These are phyloP conservation scores for Fusarium sp. DNA, from an alignment of 2,329 filamentous ascomycete species.

Conservation along the genomic window DNA sequence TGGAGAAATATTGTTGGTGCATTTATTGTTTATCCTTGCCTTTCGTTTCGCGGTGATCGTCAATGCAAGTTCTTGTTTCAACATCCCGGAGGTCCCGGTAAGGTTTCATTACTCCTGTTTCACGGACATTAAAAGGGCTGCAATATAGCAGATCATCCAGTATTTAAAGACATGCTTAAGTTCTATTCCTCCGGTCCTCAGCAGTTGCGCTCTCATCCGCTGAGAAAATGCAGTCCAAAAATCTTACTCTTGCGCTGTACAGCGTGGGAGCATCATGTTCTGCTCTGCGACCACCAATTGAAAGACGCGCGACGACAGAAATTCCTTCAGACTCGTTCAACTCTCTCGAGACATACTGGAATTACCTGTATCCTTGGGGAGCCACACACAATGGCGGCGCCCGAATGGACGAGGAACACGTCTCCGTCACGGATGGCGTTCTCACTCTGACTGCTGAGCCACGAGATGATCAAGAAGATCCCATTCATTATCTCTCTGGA, in stretches of 20 bases:
- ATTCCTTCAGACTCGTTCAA: slow-evolving; percentile 26
- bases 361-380: slow-evolving; percentile 31
- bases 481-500: slow-evolving; percentile 32
- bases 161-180: neutral
- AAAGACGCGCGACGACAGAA: slow-evolving; percentile 18
- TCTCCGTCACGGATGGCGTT: slow-evolving; percentile 23
- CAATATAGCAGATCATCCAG: neutral
- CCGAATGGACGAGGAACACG: slow-evolving; percentile 28
- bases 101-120: slow-evolving; percentile 11
- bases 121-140: neutral
- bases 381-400: slow-evolving; percentile 31
- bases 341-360: slow-evolving; percentile 32
- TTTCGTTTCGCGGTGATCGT: slow-evolving; percentile 4
- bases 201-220: neutral
- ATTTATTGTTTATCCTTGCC: slow-evolving; percentile 2
- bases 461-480: slow-evolving; percentile 14
- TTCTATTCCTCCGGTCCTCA: neutral
- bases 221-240: neutral
- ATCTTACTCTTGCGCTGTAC: slow-evolving; percentile 4
- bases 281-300: slow-evolving; percentile 2
- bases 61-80: slow-evolving; percentile 13
- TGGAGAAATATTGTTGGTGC: slow-evolving; percentile 9
- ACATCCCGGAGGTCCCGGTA: neutral
- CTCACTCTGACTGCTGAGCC: slow-evolving; percentile 30
- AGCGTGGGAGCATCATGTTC: slow-evolving; percentile 9